A percentile compares a stretch with the other conserved stretches of the same genome.
Conservation (phyloP, 2,329 filamentous ascomycete genomes). For the Phoma sp. region DNA sequence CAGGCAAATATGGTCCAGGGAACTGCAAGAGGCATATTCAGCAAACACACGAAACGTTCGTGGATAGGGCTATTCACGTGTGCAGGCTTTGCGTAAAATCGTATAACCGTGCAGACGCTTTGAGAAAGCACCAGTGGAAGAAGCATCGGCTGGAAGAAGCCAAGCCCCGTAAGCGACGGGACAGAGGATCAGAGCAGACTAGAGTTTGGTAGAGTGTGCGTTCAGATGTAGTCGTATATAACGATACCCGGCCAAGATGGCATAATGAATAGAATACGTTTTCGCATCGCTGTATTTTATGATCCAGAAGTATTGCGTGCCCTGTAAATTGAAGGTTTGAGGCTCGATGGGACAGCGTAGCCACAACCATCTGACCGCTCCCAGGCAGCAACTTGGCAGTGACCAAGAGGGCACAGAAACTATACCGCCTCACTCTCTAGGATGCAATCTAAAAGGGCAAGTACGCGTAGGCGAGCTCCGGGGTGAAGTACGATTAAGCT, state of each 20-base stretch:
- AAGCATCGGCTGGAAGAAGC: slow-evolving; percentile 8
- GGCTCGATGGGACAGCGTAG: too few relatives aligned
- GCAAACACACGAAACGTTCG: neutral
- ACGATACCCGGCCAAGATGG: neutral
- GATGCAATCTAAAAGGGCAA: too few relatives aligned
- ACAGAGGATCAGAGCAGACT: neutral
- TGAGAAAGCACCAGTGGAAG: slow-evolving; percentile 18
- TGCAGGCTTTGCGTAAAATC: slow-evolving; percentile 3
- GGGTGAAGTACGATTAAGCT: too few relatives aligned
- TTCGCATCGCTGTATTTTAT: too few relatives aligned
- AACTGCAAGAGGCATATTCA: slow-evolving; percentile 10
- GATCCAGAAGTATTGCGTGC: too few relatives aligned
- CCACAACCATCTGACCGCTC: too few relatives aligned
- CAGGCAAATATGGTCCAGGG: slow-evolving; percentile 5
- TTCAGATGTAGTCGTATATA: neutral
- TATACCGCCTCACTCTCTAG: too few relatives aligned
- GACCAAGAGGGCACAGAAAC: too few relatives aligned
- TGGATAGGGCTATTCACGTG: neutral
- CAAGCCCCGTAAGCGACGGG: slow-evolving; percentile 11
- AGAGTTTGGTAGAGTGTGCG: neutral
- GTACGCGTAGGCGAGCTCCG: too few relatives aligned
- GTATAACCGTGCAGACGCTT: slow-evolving; percentile 20
- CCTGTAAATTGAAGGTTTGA: too few relatives aligned
- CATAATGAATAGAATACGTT: neutral
- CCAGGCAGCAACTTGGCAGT: too few relatives aligned